Conservation (phyloP, 805 yeast genomes). For the Candida wancherniae region DNA sequence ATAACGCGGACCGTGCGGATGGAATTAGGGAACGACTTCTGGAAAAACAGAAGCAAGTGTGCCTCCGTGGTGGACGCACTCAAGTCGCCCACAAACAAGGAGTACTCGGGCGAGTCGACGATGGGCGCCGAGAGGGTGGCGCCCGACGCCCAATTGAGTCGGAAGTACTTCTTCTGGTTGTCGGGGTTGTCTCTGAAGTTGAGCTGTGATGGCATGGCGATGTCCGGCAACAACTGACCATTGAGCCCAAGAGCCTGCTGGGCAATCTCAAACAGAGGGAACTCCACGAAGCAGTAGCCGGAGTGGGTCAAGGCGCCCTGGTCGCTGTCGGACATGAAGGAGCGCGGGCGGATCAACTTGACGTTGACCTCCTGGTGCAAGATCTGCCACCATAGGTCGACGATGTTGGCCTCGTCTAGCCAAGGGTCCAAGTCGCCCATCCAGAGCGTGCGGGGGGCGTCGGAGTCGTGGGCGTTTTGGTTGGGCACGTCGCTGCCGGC, state of each 20-base stretch:
- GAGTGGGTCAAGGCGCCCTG: slow-evolving; percentile 27
- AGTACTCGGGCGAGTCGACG: slow-evolving; percentile 69
- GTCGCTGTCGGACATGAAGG: slow-evolving; percentile 18
- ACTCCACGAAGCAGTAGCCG: slow-evolving; percentile 79
- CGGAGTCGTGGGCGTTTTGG: slow-evolving; percentile 8
- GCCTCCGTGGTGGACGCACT: slow-evolving; percentile 79
- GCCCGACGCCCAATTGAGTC: slow-evolving; percentile 82
- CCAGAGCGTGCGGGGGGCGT: slow-evolving; percentile 74
- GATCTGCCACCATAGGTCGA: slow-evolving; percentile 54
- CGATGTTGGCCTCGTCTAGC: slow-evolving; percentile 59
- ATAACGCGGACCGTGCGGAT: slow-evolving; percentile 78
- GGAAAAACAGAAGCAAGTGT: slow-evolving; percentile 67
- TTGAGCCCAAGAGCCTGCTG: slow-evolving; percentile 62
- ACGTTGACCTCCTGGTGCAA: slow-evolving; percentile 55
- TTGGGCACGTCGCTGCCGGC: slow-evolving; percentile 17
- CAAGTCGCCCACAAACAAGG: slow-evolving; percentile 78
- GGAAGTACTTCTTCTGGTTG: slow-evolving; percentile 55
- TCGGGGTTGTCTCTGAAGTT: slow-evolving; percentile 38
- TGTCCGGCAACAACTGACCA: slow-evolving; percentile 60
- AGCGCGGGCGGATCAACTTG: slow-evolving; percentile 54
- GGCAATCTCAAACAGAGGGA: slow-evolving; percentile 64
- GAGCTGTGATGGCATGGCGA: slow-evolving; percentile 42
- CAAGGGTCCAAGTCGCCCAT: slow-evolving; percentile 85
- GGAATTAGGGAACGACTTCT: slow-evolving; percentile 54
- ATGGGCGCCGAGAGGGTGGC: slow-evolving; percentile 71